Base-by-base conservation (phyloP, 306 rosid genomes). In the Mimosa pudica region DNA sequence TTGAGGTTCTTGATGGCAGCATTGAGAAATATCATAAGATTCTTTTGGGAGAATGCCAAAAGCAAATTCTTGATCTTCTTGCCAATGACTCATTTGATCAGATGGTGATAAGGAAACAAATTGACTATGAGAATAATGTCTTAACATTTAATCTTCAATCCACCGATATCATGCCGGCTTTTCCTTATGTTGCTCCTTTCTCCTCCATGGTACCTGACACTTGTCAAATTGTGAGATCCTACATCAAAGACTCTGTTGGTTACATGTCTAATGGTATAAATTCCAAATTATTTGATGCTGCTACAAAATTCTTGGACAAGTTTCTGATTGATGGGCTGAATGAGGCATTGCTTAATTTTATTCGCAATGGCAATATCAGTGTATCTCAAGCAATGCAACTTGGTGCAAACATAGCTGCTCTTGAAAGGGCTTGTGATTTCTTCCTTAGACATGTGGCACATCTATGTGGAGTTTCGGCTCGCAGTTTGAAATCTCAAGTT, bases 341-440 rank as follows among this genome's bases (percentile, higher is more conserved):
- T 79, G 98, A 88, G 82, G 76, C 79, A 46, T 83, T 95, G 62
- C 94, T 93, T 8, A 77, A 88, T 44, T 87, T 81, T 4, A 88
- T 95, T 75, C 84, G 88, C 63, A 77, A 90, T 44, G 84, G 89
- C 47, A 88, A 17, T 81, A 90, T 89, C 76, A 90, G 87, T 10
- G 88, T 91, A 46, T 85, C 98, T 78, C 98, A 89, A 73, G 99
- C 98, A 71, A 95, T 95, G 99, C 99, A 95, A 88, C 86, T 93
- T 30, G 97, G 98, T 77, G 98, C 99, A 48, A 95, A 95, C 87
- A 85, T 90, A 82, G 38, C 99, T 46, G 88, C 83, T 79, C 84
- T 95, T 10, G 99, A 95, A 90, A 89, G 94, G 86, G 98, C 98
- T 61, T 93, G 99, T 78, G 97, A 93, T 78, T 95, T 82, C 83